Percentiles rank a stretch among this genome's conserved stretches.
These are phyloP conservation scores for Aspergillus homomorphus DNA, from an alignment of 495 filamentous ascomycete species.

Conservation along the genomic window DNA sequence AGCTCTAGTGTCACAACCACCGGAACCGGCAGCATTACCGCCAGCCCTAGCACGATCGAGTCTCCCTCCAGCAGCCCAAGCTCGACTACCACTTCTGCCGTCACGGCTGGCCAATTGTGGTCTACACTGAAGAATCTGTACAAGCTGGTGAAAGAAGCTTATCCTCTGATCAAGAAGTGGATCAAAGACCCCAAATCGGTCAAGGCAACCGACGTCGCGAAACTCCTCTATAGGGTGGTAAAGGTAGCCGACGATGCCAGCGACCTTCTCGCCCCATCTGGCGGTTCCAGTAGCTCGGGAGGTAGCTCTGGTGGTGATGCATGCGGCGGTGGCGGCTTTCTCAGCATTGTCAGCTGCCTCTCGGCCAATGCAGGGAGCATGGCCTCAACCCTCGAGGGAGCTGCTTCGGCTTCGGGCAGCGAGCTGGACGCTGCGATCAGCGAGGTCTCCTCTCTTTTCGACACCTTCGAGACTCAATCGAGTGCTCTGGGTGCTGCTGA, in stretches of 20 bases:
- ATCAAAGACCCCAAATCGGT: conserved; percentile 2
- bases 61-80: background rate
- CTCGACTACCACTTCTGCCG: background rate
- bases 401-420: background rate
- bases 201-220: background rate
- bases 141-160: background rate
- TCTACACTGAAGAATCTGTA: background rate
- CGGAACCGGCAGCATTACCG: background rate
- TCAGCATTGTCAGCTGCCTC: conserved; percentile 1
- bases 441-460: background rate
- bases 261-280: background rate
- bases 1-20: background rate
- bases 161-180: conserved; percentile 1
- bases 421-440: background rate
- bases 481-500: background rate
- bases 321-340: background rate
- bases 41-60: background rate
- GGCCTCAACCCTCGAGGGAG: background rate
- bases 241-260: background rate
- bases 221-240: background rate
- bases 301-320: background rate
- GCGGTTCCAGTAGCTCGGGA: background rate
- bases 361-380: background rate
- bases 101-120: background rate
- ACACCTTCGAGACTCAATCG: background rate